Percentiles rank a stretch among this genome's conserved stretches.
Conservation (phyloP, 2,329 filamentous ascomycete genomes). For the Colletotrichum sp. region DNA sequence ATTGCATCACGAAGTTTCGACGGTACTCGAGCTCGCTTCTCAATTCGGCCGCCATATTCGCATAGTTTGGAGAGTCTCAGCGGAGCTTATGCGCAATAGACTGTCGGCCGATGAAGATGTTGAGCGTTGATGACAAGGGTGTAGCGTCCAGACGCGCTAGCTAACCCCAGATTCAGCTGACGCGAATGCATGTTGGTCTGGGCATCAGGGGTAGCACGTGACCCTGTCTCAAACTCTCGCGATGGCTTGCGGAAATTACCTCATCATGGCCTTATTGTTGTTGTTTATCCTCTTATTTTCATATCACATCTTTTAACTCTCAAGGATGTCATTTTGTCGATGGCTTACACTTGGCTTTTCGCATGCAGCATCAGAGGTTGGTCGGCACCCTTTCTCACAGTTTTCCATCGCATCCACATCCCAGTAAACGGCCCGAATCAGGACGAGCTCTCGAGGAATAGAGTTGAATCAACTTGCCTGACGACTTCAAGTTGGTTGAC, state of each 20-base stretch:
- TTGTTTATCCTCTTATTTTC: neutral
- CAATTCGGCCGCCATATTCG: neutral
- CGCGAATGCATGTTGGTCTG: neutral
- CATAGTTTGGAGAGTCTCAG: neutral
- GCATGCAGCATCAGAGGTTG: neutral
- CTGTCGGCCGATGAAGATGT: neutral
- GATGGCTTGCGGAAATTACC: neutral
- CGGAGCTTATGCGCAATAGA: neutral
- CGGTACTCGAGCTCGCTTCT: neutral
- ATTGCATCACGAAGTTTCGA: neutral
- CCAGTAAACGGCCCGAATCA: neutral
- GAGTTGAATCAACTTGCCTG: neutral
- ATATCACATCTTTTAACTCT: neutral
- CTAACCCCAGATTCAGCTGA: neutral
- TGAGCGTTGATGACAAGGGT: neutral
- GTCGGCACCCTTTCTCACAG: too few relatives aligned
- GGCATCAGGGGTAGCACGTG: neutral
- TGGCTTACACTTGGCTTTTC: neutral
- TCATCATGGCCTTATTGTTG: neutral
- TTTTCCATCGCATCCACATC: neutral
- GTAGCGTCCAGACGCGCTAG: neutral
- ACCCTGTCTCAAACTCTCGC: neutral
- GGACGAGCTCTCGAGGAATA: neutral
- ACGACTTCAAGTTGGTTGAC: accelerated
- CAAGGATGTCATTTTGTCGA: neutral